A percentile compares a stretch with the other conserved stretches of the same genome.
These are phyloP conservation scores for Cladosporium sp. DNA, from an alignment of 2,329 filamentous ascomycete species.

Conservation along the genomic window DNA sequence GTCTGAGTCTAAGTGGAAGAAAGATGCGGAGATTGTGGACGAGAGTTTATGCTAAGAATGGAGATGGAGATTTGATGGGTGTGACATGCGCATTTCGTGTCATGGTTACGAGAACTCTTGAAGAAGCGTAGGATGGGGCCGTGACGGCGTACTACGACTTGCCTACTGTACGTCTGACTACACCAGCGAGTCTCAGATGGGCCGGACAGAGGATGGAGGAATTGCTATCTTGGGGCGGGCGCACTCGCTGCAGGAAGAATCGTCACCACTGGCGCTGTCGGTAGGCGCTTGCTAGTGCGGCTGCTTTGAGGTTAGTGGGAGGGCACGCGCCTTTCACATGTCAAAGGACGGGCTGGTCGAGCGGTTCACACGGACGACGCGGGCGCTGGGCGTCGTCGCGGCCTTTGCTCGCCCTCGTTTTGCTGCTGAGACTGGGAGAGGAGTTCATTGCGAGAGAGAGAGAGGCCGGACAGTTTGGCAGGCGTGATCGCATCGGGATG, in stretches of 20 bases:
- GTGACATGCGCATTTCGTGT: neutral
- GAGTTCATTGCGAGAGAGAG: neutral
- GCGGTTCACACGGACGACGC: neutral
- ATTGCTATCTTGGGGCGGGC: slow-evolving; percentile 1
- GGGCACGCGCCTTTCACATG: neutral
- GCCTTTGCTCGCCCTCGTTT: neutral
- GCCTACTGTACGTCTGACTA: slow-evolving; percentile 10
- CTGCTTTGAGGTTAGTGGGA: neutral
- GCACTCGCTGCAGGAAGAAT: neutral
- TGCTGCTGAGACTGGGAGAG: neutral
- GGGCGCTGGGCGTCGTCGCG: neutral
- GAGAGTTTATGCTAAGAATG: neutral
- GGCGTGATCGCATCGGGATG: neutral
- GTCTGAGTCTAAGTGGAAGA: neutral
- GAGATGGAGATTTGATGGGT: neutral
- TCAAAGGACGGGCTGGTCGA: neutral
- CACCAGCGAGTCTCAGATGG: neutral
- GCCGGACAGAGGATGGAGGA: neutral
- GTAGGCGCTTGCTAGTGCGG: neutral
- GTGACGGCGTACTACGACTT: neutral
- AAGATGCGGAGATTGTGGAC: neutral
- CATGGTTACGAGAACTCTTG: neutral
- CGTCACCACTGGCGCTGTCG: neutral
- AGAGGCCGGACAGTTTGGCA: neutral
- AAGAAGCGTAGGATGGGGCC: neutral